phyloP scores from a whole-genome alignment of 768 basidiomycete species.

The Pulveroboletus sp. region DNA sequence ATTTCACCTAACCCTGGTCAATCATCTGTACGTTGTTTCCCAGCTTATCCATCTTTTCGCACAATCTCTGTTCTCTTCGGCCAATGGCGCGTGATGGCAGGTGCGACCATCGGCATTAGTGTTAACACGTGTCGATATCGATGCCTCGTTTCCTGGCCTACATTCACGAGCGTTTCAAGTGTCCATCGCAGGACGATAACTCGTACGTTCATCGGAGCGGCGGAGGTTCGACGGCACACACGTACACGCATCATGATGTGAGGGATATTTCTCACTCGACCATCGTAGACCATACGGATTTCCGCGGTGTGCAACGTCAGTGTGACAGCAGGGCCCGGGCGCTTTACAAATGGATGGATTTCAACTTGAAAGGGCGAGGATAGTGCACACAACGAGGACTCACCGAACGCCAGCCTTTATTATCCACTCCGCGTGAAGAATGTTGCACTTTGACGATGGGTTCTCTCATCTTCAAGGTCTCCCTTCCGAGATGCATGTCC shows the following conservation, averaged over 20 bases:
- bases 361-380: not conserved
- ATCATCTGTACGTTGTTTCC: not conserved
- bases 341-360: not conserved
- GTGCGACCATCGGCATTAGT: not conserved
- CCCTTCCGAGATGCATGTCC: not conserved
- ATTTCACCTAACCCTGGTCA: no score
- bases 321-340: not conserved
- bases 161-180: not conserved
- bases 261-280: not conserved
- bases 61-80: not conserved
- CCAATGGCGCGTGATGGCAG: not conserved
- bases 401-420: not conserved
- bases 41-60: not conserved
- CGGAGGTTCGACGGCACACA: not conserved
- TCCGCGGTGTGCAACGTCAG: no score
- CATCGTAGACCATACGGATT: not conserved
- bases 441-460: not conserved
- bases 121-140: not conserved
- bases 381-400: not conserved
- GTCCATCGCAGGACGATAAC: not conserved
- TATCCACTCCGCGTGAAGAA: not conserved
- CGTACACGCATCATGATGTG: not conserved
- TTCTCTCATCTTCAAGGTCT: not conserved
- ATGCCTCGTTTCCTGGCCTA: not conserved
- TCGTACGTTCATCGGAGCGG: constrained; percentile 1